phyloP scores from a whole-genome alignment of 352 stramenopile species.

The Globisporangium nagaii region DNA sequence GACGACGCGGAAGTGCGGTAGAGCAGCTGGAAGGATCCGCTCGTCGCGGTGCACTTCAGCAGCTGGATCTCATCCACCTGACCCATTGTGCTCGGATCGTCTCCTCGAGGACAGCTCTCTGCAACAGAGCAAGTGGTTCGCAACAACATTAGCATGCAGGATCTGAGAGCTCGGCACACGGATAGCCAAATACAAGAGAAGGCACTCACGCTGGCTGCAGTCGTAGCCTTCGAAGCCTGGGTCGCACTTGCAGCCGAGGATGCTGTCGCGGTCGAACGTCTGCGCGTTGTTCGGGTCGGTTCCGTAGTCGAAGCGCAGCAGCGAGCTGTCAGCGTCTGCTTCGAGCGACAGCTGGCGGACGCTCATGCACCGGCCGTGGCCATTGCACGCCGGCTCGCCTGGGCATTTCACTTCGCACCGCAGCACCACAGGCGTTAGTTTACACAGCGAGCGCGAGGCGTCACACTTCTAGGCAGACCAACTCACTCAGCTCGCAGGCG shows the following conservation, averaged over 20 bases:
- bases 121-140: background rate
- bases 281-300: conserved; percentile 53
- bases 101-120: conserved; percentile 82
- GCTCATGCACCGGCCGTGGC: conserved; percentile 74
- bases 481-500: conserved; percentile 51
- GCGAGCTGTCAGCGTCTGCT: conserved; percentile 42
- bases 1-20: conserved; percentile 46
- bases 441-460: no score
- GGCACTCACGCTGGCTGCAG: conserved; percentile 61
- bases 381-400: conserved; percentile 42
- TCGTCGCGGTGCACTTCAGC: conserved; percentile 52
- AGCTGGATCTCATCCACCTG: conserved; percentile 85
- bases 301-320: conserved; percentile 61
- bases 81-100: conserved; percentile 73
- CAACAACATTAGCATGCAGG: background rate
- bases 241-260: conserved; percentile 89
- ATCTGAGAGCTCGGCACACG: background rate
- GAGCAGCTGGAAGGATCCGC: conserved; percentile 53
- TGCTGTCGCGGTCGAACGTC: conserved; percentile 76
- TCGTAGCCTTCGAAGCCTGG: conserved; percentile 87
- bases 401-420: conserved; percentile 51
- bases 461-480: no score
- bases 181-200: background rate
- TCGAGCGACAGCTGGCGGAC: conserved; percentile 62
- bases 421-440: background rate